phyloP scores from a whole-genome alignment of 2,329 filamentous ascomycete genomes.

The Balansia obtecta region DNA sequence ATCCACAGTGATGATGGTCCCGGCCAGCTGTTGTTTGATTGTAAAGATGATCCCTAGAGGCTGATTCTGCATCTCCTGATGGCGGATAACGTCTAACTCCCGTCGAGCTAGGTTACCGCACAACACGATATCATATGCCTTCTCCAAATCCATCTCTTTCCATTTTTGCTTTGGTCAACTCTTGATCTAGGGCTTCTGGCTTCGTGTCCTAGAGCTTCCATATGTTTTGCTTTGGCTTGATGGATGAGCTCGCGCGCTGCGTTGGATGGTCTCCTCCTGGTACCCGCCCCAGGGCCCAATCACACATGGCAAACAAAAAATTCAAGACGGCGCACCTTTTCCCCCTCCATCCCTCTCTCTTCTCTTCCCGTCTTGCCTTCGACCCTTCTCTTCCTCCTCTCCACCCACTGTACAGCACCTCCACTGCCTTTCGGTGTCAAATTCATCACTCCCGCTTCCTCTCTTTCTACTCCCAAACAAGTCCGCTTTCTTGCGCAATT shows the following conservation, averaged over 20 bases:
- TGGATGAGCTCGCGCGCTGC: neutral
- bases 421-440: constrained; percentile 11
- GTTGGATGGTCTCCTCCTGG: constrained; percentile 1
- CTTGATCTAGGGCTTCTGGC: neutral
- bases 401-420: constrained; percentile 12
- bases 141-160: neutral
- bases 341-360: constrained; percentile 15
- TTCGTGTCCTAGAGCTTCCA: neutral
- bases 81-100: no score
- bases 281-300: constrained; percentile 20
- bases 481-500: constrained; percentile 26
- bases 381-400: constrained; percentile 7
- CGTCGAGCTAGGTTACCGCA: no score
- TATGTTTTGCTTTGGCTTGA: neutral
- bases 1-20: no score
- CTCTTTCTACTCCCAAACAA: constrained; percentile 15
- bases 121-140: no score
- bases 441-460: constrained; percentile 13
- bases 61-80: no score
- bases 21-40: no score
- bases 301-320: constrained; percentile 26
- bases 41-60: no score
- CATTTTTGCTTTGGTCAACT: neutral
- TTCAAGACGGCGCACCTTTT: constrained; percentile 16
- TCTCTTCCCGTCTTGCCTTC: constrained; percentile 14